A percentile compares a stretch with the other conserved stretches of the same genome.
phyloP scores from a whole-genome alignment of 2,329 filamentous ascomycete species.

The Chalaropsis thielavioides region DNA sequence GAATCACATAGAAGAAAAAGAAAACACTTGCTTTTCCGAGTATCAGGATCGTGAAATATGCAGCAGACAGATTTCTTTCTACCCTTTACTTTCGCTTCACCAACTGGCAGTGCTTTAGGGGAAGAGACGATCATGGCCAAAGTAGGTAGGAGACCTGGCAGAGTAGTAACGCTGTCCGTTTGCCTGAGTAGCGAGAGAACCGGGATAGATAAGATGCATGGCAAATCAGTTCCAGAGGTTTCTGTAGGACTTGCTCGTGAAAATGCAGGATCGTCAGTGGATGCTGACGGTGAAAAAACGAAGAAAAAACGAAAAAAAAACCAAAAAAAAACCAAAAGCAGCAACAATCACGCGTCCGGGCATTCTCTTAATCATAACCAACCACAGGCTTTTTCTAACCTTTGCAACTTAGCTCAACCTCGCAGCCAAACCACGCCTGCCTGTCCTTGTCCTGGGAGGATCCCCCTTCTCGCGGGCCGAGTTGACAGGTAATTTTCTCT shows the following conservation, averaged over 20 bases:
- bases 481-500: conserved; percentile 5
- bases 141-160: neutral
- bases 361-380: neutral
- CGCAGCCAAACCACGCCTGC: neutral
- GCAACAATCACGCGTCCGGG: neutral
- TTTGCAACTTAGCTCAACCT: neutral
- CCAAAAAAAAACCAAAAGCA: neutral
- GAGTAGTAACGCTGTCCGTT: neutral
- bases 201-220: neutral
- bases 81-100: neutral
- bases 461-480: neutral
- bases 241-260: neutral
- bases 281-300: neutral
- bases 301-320: neutral
- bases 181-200: neutral
- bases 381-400: too few relatives aligned
- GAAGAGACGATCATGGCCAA: neutral
- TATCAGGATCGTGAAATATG: neutral
- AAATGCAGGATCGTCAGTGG: neutral
- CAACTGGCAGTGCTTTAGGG: neutral
- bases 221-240: neutral
- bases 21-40: neutral
- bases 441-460: too few relatives aligned
- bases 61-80: neutral
- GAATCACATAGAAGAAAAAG: neutral